Evolutionary conservation across 805 yeast species (phyloP).

Genomic region (Ogataea nonfermentans): DNA sequence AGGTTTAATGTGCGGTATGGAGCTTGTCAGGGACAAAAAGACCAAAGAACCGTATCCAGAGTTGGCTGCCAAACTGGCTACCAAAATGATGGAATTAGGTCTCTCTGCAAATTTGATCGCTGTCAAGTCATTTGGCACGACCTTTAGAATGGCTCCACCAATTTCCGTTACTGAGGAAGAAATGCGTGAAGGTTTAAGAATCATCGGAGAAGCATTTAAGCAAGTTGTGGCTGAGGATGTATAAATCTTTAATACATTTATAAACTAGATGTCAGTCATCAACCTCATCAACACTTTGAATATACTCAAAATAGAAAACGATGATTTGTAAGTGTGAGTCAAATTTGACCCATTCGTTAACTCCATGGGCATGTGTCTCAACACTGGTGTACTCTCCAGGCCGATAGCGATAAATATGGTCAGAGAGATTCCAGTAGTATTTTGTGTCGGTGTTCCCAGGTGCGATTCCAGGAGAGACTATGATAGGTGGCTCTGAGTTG

Average conservation of each 20-base stretch:
- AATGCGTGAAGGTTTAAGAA: conserved; percentile 18
- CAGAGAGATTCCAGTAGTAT: conserved; percentile 55
- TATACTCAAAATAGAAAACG: conserved; percentile 52
- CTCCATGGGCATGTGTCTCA: conserved; percentile 49
- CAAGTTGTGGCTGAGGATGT: conserved; percentile 5
- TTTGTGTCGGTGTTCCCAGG: conserved; percentile 65
- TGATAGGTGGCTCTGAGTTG: conserved; percentile 20
- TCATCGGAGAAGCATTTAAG: conserved; percentile 19
- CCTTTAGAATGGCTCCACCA: conserved; percentile 28
- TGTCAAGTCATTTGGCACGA: conserved; percentile 15
- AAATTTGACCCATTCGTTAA: conserved; percentile 53
- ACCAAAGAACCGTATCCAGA: conserved; percentile 44
- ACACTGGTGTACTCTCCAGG: conserved; percentile 39
- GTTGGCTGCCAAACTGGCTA: conserved; percentile 24
- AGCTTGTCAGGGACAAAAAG: conserved; percentile 42
- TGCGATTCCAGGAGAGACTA: conserved; percentile 48
- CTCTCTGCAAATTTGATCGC: conserved; percentile 31
- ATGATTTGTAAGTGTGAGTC: conserved; percentile 54
- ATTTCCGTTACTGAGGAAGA: conserved; percentile 26
- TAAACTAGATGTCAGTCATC: conserved; percentile 3
- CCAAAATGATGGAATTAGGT: conserved; percentile 27
- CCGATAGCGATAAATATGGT: conserved; percentile 54
- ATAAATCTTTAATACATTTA: background rate
- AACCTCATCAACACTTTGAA: conserved; percentile 26
- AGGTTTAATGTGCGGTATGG: conserved; percentile 54